Evolutionary conservation across 495 filamentous ascomycete genomes (phyloP), one percentile per base, ranked within the genome.

Genomic region (Talaromyces trachyspermus): DNA sequence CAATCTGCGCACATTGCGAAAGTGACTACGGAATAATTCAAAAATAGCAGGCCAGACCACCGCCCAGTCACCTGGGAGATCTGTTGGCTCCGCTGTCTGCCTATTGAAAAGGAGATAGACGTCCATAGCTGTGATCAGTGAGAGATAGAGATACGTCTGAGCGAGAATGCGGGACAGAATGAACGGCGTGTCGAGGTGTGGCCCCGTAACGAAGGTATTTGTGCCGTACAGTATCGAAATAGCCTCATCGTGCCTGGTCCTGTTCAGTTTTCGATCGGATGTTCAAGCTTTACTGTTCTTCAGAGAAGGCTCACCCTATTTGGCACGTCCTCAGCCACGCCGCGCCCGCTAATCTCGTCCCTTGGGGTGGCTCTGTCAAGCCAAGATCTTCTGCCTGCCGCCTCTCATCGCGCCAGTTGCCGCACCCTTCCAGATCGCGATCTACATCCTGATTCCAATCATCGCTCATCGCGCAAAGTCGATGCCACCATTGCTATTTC

Each of bases 261-360:
- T n/a, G n/a, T n/a, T n/a, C n/a, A 11, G 27, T 22, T 14, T 17
- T 51, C 27, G 6, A 33, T 18, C 10, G n/a, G 43, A 9, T 43
- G 10, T 4, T 18, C 27, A 15, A 33, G 12, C 14, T 3, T 6
- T 19, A 25, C 22, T 12, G 36, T 20, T 42, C 6, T 19, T 14
- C n/a, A 49, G 15, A 30, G 6, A 18, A 39, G 38, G 47, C 54
- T 50, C 30, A 40, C 54, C 45, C 50, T 11, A 53, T 43, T 49
- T 53, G 50, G 23, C 50, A 56, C 30, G 33, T 42, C 42, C 50
- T 56, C 36, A 56, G 18, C 50, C 41, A 56, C 41, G 52, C 50
- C 15, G 48, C 46, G 27, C 50, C 36, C 20, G 10, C 26, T 15
- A 56, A 30, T 29, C 50, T 56, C 18, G 38, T 41, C 29, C 37